These are phyloP conservation scores for Primulina huaijiensis DNA, from an alignment of 257 asterid genomes.

Conservation along the genomic window DNA sequence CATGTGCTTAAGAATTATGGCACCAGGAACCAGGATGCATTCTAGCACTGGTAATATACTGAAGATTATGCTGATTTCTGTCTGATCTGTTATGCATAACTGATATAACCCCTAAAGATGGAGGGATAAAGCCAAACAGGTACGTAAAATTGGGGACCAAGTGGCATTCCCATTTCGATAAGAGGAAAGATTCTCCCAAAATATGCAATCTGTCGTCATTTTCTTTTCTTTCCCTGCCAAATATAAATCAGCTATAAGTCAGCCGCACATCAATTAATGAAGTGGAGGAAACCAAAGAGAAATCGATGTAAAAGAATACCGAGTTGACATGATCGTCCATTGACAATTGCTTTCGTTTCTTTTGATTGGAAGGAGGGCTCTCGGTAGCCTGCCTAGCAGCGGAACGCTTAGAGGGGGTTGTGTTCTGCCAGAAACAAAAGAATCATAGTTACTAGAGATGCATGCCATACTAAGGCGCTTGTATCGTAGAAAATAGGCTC, in stretches of 20 bases:
- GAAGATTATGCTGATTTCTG: not conserved
- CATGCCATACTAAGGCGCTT: not conserved
- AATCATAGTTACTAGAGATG: not conserved
- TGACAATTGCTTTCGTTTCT: constrained; percentile 67
- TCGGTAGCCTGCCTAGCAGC: constrained; percentile 71
- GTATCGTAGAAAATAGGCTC: not conserved
- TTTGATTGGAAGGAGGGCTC: constrained; percentile 63
- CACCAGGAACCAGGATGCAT: not conserved
- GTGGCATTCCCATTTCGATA: not conserved
- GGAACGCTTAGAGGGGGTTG: constrained; percentile 74
- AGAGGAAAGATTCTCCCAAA: not conserved
- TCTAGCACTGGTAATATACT: not conserved
- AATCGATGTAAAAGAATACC: constrained; percentile 31
- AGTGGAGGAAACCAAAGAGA: not conserved
- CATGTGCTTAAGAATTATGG: not conserved
- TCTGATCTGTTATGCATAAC: not conserved
- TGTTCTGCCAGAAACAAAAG: constrained; percentile 34
- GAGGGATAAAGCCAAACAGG: not conserved
- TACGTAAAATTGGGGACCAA: not conserved
- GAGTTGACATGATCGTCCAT: constrained; percentile 83
- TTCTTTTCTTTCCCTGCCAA: constrained; percentile 72
- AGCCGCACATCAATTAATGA: not conserved
- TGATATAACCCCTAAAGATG: not conserved
- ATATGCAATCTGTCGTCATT: constrained; percentile 30
- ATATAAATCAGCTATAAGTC: not conserved